These are phyloP conservation scores for Cenococcum geophilum DNA, from an alignment of 495 filamentous ascomycete genomes.

Conservation along the genomic window DNA sequence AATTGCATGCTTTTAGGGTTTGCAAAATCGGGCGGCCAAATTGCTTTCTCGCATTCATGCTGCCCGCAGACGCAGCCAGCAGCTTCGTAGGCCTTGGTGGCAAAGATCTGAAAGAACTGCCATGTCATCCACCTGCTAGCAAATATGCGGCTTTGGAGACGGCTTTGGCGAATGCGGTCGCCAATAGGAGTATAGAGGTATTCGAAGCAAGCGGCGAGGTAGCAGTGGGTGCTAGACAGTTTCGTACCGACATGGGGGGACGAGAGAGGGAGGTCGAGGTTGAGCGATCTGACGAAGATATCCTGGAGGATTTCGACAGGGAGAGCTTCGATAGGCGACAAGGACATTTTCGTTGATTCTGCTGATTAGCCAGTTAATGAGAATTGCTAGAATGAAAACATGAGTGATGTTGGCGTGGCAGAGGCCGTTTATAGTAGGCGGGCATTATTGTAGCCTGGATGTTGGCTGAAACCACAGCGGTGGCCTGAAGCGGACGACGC, in stretches of 20 bases:
- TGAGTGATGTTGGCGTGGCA: no score
- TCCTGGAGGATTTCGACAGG: constrained; percentile 24
- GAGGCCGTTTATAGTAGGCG: no score
- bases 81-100: constrained; percentile 9
- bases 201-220: constrained; percentile 14
- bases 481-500: neutral
- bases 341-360: neutral
- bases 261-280: constrained; percentile 14
- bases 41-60: constrained; percentile 13
- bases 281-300: constrained; percentile 23
- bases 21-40: constrained; percentile 26
- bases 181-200: constrained; percentile 13
- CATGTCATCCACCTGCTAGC: constrained; percentile 24
- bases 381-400: no score
- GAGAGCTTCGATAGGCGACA: constrained; percentile 22
- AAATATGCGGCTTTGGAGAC: constrained; percentile 20
- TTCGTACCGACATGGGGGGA: constrained; percentile 22
- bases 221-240: constrained; percentile 17
- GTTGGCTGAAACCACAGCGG: neutral
- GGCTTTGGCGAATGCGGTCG: constrained; percentile 3
- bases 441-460: neutral
- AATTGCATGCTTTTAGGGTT: constrained; percentile 20
- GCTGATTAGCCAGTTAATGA: no score
- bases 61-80: constrained; percentile 23
- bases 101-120: constrained; percentile 16